Conservation (phyloP, 108 stramenopile genomes). For the Phaeodactylum tricornutum region DNA sequence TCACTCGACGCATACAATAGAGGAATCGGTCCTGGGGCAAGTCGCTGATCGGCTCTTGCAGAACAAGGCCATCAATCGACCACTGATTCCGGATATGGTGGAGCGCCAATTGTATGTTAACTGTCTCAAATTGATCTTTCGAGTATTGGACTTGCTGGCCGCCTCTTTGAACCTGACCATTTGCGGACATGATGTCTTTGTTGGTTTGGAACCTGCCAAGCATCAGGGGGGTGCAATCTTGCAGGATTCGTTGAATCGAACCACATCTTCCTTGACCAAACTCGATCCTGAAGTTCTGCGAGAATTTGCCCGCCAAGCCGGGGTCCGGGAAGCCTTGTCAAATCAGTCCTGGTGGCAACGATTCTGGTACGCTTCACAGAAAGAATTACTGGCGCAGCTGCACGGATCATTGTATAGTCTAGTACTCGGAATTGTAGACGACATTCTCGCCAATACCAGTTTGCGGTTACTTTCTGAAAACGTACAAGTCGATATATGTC, state of each 20-base stretch:
- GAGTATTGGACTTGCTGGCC: constrained; percentile 5
- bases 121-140: constrained; percentile 28
- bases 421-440: constrained; percentile 19
- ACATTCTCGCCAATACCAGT: constrained; percentile 8
- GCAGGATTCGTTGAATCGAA: neutral
- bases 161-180: neutral
- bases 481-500: constrained; percentile 4
- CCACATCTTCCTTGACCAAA: constrained; percentile 1
- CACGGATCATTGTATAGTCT: constrained; percentile 26
- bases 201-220: neutral
- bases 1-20: constrained; percentile 4
- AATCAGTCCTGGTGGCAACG: neutral
- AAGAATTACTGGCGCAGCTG: constrained; percentile 13
- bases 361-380: constrained; percentile 8
- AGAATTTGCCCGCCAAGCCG: constrained; percentile 1
- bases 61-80: constrained; percentile 18
- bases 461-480: constrained; percentile 1
- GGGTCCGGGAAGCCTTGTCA: neutral
- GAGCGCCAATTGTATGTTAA: constrained; percentile 25
- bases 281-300: constrained; percentile 12
- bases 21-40: constrained; percentile 18
- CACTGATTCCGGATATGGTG: constrained; percentile 22
- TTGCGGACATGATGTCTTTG: constrained; percentile 13
- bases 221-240: neutral
- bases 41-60: constrained; percentile 21